Evolutionary conservation across 257 asterid genomes (phyloP), one percentile per base, ranked within the genome.

Genomic region (Sherardia arvensis): DNA sequence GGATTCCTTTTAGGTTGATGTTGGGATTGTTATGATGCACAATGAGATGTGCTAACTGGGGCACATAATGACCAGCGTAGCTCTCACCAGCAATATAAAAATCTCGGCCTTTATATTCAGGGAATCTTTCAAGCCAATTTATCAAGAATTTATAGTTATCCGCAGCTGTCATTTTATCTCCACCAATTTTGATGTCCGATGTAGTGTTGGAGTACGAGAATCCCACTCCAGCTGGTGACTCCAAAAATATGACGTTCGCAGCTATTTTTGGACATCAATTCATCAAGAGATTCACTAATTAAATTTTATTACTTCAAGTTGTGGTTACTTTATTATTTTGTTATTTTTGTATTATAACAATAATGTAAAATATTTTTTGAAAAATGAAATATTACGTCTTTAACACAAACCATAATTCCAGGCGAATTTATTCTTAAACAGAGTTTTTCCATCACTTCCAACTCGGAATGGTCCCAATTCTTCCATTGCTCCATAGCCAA

Each of bases 401-500:
- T 7, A 36, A 8, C 3, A 17, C 25, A 15, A 18, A 91, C 98
- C 98, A 71, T 73, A 34, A 21, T 85, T 91, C 96, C 98, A 91
- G 20, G 98, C 72, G 57, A 56, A 87, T 51, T 74, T 77, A 32
- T 91, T 91, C 32, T 71, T 73, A 87, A 70, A 84, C 57, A 91
- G 85, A 26, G 98, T 86, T 74, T 91, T 88, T 61, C 98, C 98
- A 60, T 91, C 98, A 40, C 96, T 91, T 11, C 67, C 75, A 48
- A 84, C 94, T 15, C 96, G 74, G 54, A 87, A 91, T 27, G 98
- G 96, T 64, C 98, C 98, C 3, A 91, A 82, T 76, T 91, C 98
- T 71, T 81, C 80, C 88, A 91, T 82, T 65, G 96, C 98, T 75
- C 98, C 98, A 71, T 81, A 87, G 12, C 79, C 95, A 33, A 91